Conservation (phyloP, 768 basidiomycete genomes). For the Pholiota conissans region DNA sequence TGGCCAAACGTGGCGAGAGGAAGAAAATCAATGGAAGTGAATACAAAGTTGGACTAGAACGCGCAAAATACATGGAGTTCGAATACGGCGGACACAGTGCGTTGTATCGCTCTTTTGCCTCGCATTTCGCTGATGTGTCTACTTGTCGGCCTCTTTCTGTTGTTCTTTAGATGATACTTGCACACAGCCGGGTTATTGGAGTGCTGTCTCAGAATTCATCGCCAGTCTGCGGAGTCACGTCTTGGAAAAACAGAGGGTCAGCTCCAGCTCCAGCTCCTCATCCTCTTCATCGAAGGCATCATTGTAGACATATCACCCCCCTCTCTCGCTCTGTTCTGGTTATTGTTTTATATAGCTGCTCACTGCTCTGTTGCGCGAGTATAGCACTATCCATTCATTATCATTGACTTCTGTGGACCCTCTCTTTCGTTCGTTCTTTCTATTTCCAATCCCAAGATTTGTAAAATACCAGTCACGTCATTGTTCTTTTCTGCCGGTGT, state of each 20-base stretch:
- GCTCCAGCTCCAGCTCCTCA: not conserved
- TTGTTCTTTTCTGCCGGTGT: too few species aligned
- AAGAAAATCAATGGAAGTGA: slow-evolving; percentile 36
- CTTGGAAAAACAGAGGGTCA: not conserved
- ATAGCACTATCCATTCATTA: too few species aligned
- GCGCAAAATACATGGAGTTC: slow-evolving; percentile 58
- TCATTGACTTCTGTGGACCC: too few species aligned
- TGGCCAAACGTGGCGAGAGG: slow-evolving; percentile 53
- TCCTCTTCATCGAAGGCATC: not conserved
- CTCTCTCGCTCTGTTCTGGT: too few species aligned
- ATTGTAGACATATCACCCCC: not conserved
- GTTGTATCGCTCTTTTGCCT: slow-evolving; percentile 5
- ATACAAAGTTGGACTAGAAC: slow-evolving; percentile 49
- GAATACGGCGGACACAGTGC: slow-evolving; percentile 57
- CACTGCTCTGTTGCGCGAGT: too few species aligned
- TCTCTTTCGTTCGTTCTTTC: too few species aligned
- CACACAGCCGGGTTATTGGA: slow-evolving; percentile 27
- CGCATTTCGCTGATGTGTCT: not conserved
- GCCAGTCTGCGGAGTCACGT: slow-evolving; percentile 10
- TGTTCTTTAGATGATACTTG: slow-evolving; percentile 30
- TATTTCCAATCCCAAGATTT: too few species aligned
- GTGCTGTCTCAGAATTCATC: slow-evolving; percentile 24
- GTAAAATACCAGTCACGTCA: too few species aligned
- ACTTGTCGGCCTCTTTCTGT: too few species aligned
- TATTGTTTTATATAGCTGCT: too few species aligned